Base-by-base conservation (phyloP, 1,284 basidiomycete genomes). In the Sphaerobolus stellatus region DNA sequence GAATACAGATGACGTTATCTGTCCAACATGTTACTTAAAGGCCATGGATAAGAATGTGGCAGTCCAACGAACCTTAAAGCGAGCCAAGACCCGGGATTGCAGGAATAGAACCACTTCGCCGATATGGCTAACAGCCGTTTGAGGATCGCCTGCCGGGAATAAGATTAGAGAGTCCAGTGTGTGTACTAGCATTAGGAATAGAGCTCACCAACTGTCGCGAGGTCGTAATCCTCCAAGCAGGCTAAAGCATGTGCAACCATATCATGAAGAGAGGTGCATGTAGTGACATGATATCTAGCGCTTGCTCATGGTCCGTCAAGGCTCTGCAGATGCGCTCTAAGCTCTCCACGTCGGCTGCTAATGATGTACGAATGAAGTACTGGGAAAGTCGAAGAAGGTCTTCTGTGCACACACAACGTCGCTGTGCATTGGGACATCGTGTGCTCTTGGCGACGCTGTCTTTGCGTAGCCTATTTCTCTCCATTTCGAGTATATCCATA, bases 41-140 rank as follows among this genome's bases (percentile, higher is more conserved):
- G 67, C 75, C 76, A 50, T 24, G 36, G 27, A 49, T 89, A 90
- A 52, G 31, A 50, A 47, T 49, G 14, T 56, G 30, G 34, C 8
- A 25, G 29, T 52, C 29, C 49, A 52, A 66, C 76, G 60, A 55
- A 83, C 89, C 66, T 84, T 80, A 64, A 82, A 91, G 50, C 83
- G 80, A 24, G 76, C 75, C 27, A 86, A 66, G 18, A 77, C 75
- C 29, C 50, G 57, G 56, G 80, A 78, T 64, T 92, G 88, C 3
- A 83, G 65, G 62, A 92, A 89, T 34, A 91, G 64, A 24, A 90
- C 81, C 14, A 92, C 78, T 56, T 89, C 81, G 3, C 89, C 89
- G 2, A 90, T 71, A 66, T 88, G 84, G 58, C 78, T 82, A 30
- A 90, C 79, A 3, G 88, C 88, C 20, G 83, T 86, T 66, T 90